These are phyloP conservation scores for Macroventuria anomochaeta DNA, from an alignment of 2,329 filamentous ascomycete species.

Conservation along the genomic window DNA sequence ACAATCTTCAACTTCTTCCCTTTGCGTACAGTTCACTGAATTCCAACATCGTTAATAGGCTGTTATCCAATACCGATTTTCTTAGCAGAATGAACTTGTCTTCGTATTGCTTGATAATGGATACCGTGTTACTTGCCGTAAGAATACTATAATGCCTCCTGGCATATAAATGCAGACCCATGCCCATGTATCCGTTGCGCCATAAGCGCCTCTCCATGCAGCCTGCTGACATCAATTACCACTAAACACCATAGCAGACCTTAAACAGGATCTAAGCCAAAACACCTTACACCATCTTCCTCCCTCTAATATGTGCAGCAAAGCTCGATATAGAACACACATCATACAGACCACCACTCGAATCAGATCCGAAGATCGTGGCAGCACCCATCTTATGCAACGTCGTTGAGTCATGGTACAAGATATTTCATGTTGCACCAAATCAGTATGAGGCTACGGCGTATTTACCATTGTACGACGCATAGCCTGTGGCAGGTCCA, in stretches of 20 bases:
- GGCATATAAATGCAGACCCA: slow-evolving; percentile 17
- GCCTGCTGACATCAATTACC: neutral
- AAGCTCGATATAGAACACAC: slow-evolving; percentile 9
- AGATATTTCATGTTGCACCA: neutral
- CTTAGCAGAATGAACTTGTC: neutral
- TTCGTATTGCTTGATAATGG: neutral
- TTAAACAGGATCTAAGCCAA: neutral
- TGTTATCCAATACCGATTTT: too few relatives aligned
- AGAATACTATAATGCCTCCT: slow-evolving; percentile 2
- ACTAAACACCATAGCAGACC: neutral
- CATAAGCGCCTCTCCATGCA: slow-evolving; percentile 2
- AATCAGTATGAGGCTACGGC: slow-evolving; percentile 39
- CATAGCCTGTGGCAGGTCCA: slow-evolving; percentile 25
- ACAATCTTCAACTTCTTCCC: too few relatives aligned
- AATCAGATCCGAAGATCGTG: neutral
- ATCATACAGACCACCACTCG: slow-evolving; percentile 1
- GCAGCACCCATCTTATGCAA: neutral
- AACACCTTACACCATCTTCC: neutral
- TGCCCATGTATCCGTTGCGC: slow-evolving; percentile 4
- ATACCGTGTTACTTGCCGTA: slow-evolving; percentile 16
- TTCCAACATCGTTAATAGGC: too few relatives aligned
- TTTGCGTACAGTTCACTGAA: too few relatives aligned
- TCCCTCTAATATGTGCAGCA: slow-evolving; percentile 12
- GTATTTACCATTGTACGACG: slow-evolving; percentile 44
- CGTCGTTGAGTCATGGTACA: neutral